phyloP scores from a whole-genome alignment of 164 flowering plant genomes.

The Chimonanthus salicifolius region DNA sequence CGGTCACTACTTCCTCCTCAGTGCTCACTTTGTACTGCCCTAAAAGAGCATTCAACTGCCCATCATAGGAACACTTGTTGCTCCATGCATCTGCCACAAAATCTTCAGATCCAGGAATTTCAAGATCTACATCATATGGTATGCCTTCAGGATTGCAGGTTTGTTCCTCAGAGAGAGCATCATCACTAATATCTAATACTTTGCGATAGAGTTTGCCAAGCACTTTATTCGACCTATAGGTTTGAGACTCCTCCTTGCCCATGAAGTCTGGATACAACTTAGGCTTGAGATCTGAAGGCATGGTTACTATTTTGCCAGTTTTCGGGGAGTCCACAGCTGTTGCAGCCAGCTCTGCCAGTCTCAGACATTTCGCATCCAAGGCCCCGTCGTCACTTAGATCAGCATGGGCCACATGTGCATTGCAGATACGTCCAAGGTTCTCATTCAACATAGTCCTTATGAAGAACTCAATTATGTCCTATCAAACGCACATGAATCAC shows the following conservation, averaged over 20 bases:
- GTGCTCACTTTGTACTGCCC: conserved; percentile 67
- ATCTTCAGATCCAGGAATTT: conserved; percentile 44
- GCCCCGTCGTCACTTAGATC: conserved; percentile 78
- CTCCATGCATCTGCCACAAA: conserved; percentile 71
- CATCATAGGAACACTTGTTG: conserved; percentile 68
- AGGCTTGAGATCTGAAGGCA: conserved; percentile 71
- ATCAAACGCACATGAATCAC: conserved; percentile 15
- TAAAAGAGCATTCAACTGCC: conserved; percentile 55
- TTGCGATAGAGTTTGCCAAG: conserved; percentile 70
- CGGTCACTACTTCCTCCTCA: conserved; percentile 91
- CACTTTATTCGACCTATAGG: conserved; percentile 69
- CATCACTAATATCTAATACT: conserved; percentile 40
- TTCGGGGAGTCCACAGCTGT: conserved; percentile 94
- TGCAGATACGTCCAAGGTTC: conserved; percentile 75
- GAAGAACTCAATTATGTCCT: conserved; percentile 88
- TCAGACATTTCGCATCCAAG: conserved; percentile 64
- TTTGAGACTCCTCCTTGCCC: conserved; percentile 66
- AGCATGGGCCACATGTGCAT: conserved; percentile 97
- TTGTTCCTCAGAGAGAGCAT: conserved; percentile 18
- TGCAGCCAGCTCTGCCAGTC: conserved; percentile 83
- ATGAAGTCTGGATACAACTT: conserved; percentile 88
- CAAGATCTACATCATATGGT: conserved; percentile 61
- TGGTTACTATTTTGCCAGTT: conserved; percentile 67
- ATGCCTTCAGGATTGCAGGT: conserved; percentile 23
- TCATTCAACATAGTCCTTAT: conserved; percentile 65